These are phyloP conservation scores for Rhododendron griersonianum DNA, from an alignment of 148 eudicot species.

Conservation along the genomic window DNA sequence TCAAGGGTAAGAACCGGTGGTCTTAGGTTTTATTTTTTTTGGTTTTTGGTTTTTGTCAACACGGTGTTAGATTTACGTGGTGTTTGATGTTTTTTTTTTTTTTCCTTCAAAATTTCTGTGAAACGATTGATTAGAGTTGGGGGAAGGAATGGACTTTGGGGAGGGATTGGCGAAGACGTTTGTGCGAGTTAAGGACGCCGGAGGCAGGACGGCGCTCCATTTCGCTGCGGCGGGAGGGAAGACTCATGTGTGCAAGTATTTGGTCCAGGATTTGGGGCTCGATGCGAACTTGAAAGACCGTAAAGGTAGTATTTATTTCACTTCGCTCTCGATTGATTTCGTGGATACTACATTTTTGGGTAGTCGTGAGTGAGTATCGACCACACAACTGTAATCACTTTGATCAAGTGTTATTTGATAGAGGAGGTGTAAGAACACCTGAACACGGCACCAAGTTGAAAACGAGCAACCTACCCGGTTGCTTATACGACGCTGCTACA, in stretches of 20 bases:
- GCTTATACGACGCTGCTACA: too few species aligned
- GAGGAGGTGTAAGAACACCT: too few species aligned
- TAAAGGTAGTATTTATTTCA: constrained; percentile 3
- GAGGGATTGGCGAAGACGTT: constrained; percentile 10
- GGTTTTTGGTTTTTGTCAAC: not conserved
- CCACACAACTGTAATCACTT: too few species aligned
- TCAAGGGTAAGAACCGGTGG: not conserved
- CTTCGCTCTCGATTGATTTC: not conserved
- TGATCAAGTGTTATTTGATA: too few species aligned
- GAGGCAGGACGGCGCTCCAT: constrained; percentile 18
- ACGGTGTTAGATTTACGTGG: not conserved
- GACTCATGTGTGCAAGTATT: constrained; percentile 17
- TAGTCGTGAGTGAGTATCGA: too few species aligned
- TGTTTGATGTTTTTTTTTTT: not conserved
- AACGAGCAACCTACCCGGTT: too few species aligned
- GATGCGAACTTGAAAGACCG: constrained; percentile 13
- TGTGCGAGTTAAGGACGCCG: not conserved
- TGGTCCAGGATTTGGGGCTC: constrained; percentile 15
- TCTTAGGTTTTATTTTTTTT: not conserved
- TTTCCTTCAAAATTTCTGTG: not conserved
- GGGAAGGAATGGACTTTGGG: not conserved
- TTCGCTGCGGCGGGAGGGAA: constrained; percentile 14
- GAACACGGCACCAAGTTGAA: too few species aligned
- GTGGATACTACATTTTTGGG: too few species aligned
- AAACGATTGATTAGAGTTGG: constrained; percentile 1